These are phyloP conservation scores for Moricandia moricandioides DNA, from an alignment of 345 rosid genomes.

Conservation along the genomic window DNA sequence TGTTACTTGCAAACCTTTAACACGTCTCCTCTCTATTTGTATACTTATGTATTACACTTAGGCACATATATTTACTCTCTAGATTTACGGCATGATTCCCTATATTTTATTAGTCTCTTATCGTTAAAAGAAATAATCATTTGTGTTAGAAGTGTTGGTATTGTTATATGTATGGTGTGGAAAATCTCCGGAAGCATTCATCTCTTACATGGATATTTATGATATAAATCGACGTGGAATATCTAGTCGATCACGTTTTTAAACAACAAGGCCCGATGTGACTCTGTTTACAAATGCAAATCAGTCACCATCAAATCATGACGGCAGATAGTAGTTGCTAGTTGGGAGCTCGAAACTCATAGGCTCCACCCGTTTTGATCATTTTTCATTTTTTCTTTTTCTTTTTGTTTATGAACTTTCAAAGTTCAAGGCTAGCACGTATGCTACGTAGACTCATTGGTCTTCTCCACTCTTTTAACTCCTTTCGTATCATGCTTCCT, in stretches of 20 bases:
- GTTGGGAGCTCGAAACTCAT: conserved; percentile 29
- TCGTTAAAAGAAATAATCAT: background rate
- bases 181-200: background rate
- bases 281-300: background rate
- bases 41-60: background rate
- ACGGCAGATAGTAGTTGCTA: conserved; percentile 20
- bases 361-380: background rate
- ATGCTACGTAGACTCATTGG: background rate
- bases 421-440: background rate
- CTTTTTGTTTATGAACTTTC: background rate
- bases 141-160: background rate
- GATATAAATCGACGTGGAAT: background rate
- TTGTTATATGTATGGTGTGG: background rate
- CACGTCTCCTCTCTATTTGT: background rate
- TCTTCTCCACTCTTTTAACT: background rate
- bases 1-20: background rate
- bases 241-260: background rate
- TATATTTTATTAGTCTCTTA: background rate
- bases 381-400: background rate
- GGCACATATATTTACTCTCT: background rate
- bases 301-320: conserved; percentile 11
- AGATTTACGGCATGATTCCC: background rate
- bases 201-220: too few species aligned
- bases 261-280: conserved; percentile 7
- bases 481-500: background rate